These are phyloP conservation scores for Cryptosporidium tyzzeri DNA, from an alignment of 169 alveolate genomes.

Conservation along the genomic window DNA sequence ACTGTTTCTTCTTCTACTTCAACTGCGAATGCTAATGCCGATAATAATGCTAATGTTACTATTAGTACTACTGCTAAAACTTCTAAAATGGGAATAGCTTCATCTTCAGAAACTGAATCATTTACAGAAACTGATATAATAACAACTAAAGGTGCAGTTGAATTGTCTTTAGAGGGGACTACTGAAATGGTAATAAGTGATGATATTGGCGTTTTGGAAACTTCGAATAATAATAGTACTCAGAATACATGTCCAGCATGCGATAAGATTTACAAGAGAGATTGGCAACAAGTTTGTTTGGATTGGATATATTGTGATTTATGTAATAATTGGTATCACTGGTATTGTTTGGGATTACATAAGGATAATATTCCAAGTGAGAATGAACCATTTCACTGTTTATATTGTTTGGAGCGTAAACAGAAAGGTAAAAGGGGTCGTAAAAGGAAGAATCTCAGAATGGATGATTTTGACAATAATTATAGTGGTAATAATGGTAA, in stretches of 20 bases:
- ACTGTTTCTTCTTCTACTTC: too few relatives aligned
- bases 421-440: constrained; percentile 4
- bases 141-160: neutral
- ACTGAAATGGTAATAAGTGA: neutral
- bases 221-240: neutral
- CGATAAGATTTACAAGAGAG: constrained; percentile 45
- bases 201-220: neutral
- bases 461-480: neutral
- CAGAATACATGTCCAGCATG: constrained; percentile 47
- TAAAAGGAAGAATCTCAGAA: neutral
- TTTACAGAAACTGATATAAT: neutral
- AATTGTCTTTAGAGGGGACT: neutral
- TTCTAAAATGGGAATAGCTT: too few relatives aligned
- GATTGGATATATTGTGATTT: constrained; percentile 73
- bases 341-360: constrained; percentile 55
- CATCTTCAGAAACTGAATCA: too few relatives aligned
- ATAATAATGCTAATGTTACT: too few relatives aligned
- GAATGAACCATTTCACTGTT: constrained; percentile 48
- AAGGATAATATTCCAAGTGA: constrained; percentile 45
- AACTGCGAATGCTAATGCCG: too few relatives aligned
- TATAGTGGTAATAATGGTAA: neutral
- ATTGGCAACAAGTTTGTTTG: constrained; percentile 26
- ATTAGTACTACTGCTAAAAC: too few relatives aligned
- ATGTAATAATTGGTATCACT: constrained; percentile 71
- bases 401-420: constrained; percentile 7